Evolutionary conservation across 768 basidiomycete species (phyloP).

Genomic region (Mycena venus): DNA sequence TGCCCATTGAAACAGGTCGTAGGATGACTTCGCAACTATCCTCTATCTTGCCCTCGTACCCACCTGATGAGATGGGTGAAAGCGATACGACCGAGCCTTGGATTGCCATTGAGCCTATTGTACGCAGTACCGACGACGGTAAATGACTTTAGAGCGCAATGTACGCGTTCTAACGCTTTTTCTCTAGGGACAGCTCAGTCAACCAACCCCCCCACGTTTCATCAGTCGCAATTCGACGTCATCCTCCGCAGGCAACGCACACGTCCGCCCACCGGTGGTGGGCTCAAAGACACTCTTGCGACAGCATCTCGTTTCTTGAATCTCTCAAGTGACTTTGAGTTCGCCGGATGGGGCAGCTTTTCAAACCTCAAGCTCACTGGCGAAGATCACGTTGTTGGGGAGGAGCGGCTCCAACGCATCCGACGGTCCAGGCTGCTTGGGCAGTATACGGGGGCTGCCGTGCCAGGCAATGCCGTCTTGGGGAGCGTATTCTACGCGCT

Average conservation of each 20-base stretch:
- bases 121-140: neutral
- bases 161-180: neutral
- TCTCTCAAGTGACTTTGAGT: conserved; percentile 75
- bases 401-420: conserved; percentile 42
- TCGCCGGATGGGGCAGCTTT: conserved; percentile 78
- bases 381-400: conserved; percentile 56
- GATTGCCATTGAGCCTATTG: conserved; percentile 32
- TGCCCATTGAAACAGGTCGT: neutral
- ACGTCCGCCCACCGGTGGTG: conserved; percentile 59
- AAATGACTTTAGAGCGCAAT: neutral
- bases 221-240: conserved; percentile 64
- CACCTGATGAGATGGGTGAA: conserved; percentile 1
- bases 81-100: conserved; percentile 8
- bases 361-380: conserved; percentile 58
- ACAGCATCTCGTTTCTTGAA: conserved; percentile 74
- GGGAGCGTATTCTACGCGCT: conserved; percentile 80
- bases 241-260: conserved; percentile 72
- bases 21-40: neutral
- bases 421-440: conserved; percentile 63
- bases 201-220: conserved; percentile 57
- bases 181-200: neutral
- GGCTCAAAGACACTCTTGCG: conserved; percentile 50
- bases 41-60: neutral
- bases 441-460: conserved; percentile 73
- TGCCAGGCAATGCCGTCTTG: conserved; percentile 77